Evolutionary conservation across 2,329 filamentous ascomycete genomes (phyloP).

Genomic region (Trichothecium roseum): DNA sequence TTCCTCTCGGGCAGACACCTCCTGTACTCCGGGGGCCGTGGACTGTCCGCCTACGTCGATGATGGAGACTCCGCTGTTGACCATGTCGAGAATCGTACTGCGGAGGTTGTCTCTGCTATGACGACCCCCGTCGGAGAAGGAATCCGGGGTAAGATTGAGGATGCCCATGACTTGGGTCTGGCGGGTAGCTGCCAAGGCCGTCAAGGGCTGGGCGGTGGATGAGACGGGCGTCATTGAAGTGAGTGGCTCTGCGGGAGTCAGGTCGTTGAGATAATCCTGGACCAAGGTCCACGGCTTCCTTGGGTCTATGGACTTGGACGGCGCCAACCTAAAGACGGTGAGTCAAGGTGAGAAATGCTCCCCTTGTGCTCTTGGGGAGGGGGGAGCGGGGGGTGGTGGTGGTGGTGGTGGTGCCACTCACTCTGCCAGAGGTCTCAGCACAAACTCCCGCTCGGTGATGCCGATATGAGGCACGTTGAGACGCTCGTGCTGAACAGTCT

Average conservation of each 20-base stretch:
- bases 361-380: not conserved
- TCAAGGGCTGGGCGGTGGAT: conserved; percentile 36
- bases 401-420: too few relatives aligned
- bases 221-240: conserved; percentile 50
- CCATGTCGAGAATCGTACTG: conserved; percentile 48
- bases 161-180: conserved; percentile 84
- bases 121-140: conserved; percentile 82
- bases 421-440: conserved; percentile 78
- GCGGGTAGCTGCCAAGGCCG: conserved; percentile 45
- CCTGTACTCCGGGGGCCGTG: conserved; percentile 64
- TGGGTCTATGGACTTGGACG: conserved; percentile 40
- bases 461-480: conserved; percentile 76
- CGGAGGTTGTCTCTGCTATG: conserved; percentile 46
- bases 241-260: conserved; percentile 38
- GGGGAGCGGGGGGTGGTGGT: too few relatives aligned
- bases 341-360: not conserved
- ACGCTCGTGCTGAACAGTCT: conserved; percentile 55
- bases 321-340: conserved; percentile 45
- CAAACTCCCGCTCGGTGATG: conserved; percentile 88
- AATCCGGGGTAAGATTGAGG: conserved; percentile 89
- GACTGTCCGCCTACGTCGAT: conserved; percentile 93
- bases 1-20: conserved; percentile 66
- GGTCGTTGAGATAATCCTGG: conserved; percentile 50
- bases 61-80: conserved; percentile 65
- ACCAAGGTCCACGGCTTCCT: conserved; percentile 48